Base-by-base conservation (phyloP, 306 rosid species). In the Nissolia schottii region DNA sequence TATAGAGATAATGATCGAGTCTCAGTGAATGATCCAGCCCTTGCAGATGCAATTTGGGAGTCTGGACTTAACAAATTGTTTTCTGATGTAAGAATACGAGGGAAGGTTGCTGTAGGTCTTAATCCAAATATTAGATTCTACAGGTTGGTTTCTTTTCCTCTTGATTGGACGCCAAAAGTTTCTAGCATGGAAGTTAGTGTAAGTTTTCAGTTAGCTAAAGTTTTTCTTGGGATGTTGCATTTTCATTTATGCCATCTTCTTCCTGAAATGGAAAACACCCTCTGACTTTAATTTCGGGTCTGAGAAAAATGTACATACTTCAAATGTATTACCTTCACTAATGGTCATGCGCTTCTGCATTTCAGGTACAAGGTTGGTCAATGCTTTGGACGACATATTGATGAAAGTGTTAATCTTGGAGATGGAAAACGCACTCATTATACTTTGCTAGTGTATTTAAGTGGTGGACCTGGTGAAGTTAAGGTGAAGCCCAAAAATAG, bases 361-460 rank as follows among this genome's bases (percentile, higher is more conserved):
- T 77, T 67, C 46, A 94, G 97, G 83, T 94, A 91, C 89, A 86
- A 86, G 64, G 89, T 60, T 68, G 96, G 98, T 64, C 97, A 94
- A 69, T 82, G 87, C 5, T 94, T 94, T 80, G 98, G 97, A 64
- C 85, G 91, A 43, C 98, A 94, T 86, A 89, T 94, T 71, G 97
- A 94, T 72, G 98, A 87, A 81, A 86, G 97, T 71, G 85, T 79
- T 70, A 67, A 87, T 85, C 85, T 91, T 71, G 97, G 80, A 41
- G 92, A 81, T 20, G 93, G 93, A 58, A 94, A 87, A 73, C 80
- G 81, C 69, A 87, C 98, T 34, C 83, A 85, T 76, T 94, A 89
- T 74, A 91, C 98, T 14, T 72, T 89, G 86, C 83, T 94, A 27
- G 85, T 94, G 74, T 94, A 91, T 86, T 79, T 94, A 75, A 87